Conservation (phyloP, 257 asterid species). For the Pogostemon cablin region DNA sequence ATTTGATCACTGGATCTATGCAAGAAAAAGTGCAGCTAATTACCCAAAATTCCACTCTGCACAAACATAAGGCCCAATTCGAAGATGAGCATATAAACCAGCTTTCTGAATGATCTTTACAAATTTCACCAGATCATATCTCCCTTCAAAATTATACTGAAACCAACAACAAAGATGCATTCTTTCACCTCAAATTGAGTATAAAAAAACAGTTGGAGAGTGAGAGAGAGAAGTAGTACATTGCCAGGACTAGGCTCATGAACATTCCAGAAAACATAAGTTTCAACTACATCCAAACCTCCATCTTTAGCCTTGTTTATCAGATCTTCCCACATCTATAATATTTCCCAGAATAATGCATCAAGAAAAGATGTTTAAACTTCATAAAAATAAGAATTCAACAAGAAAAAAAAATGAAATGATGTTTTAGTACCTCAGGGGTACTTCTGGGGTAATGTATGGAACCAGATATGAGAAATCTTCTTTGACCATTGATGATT, state of each 20-base stretch:
- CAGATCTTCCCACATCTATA: conserved; percentile 96
- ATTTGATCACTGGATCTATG: conserved; percentile 31
- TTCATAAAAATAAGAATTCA: conserved; percentile 5
- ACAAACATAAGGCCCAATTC: conserved; percentile 94
- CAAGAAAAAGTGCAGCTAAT: background rate
- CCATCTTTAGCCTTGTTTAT: conserved; percentile 93
- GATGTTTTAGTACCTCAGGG: conserved; percentile 61
- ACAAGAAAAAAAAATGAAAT: background rate
- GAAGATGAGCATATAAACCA: conserved; percentile 83
- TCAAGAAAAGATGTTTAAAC: conserved; percentile 11
- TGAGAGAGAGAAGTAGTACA: conserved; percentile 45
- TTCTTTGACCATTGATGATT: conserved; percentile 84
- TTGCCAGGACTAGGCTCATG: conserved; percentile 90
- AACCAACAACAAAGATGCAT: conserved; percentile 35
- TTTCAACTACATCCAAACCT: conserved; percentile 86
- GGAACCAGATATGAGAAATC: conserved; percentile 89
- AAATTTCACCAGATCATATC: conserved; percentile 83
- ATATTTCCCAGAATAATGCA: conserved; percentile 20
- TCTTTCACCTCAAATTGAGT: conserved; percentile 12
- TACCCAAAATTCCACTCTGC: conserved; percentile 98
- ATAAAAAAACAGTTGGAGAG: conserved; percentile 24
- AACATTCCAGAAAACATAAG: conserved; percentile 92
- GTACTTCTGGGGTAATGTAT: conserved; percentile 96
- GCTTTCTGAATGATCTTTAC: conserved; percentile 79
- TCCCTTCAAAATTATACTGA: conserved; percentile 91